Evolutionary conservation across 148 eudicot species (phyloP), one percentile per base, ranked within the genome.

Genomic region (Rhododendron ferrugineum): DNA sequence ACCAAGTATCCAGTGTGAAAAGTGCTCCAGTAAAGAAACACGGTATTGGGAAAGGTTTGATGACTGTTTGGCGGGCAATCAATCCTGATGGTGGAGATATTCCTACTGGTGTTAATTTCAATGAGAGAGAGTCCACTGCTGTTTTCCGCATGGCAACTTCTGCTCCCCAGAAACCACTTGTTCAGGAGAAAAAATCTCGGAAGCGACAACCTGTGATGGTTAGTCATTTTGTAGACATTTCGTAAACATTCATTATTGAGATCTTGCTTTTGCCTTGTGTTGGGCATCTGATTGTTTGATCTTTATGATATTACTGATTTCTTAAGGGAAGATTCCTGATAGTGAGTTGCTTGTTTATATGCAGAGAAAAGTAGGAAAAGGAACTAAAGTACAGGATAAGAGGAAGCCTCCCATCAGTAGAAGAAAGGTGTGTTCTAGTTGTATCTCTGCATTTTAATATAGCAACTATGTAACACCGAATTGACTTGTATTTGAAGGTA

Each of bases 41-140:
- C 85, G 99, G 99, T 54, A 90, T 92, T 81, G 99, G 97, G 52
- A 96, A 96, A 91, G 99, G 98, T 83, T 80, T 93, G 80, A 94
- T 97, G 93, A 91, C 94, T 79, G 88, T 90, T 88, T 87, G 91
- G 92, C 89, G 88, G 77, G 87, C 80, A 80, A 85, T 84, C 76
- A 89, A 91, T 84, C 89, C 89, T 47, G 87, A 82, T 85, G 90
- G 91, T 42, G 89, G 89, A 79, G 88, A 93, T 85, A 79, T 77
- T 85, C 89, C 90, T 46, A 82, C 80, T 82, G 88, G 83, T 86
- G 87, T 62, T 86, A 54, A 66, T 81, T 50, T 60, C 85, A 52
- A 80, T 77, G 82, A 70, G 30, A 79, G 85, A 76, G 81, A 81
- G 15, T 46, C 78, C 42, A 60, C 84, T 77, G 46, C 62, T 77